phyloP scores from a whole-genome alignment of 495 filamentous ascomycete genomes.

The Talaromyces stipitatus region DNA sequence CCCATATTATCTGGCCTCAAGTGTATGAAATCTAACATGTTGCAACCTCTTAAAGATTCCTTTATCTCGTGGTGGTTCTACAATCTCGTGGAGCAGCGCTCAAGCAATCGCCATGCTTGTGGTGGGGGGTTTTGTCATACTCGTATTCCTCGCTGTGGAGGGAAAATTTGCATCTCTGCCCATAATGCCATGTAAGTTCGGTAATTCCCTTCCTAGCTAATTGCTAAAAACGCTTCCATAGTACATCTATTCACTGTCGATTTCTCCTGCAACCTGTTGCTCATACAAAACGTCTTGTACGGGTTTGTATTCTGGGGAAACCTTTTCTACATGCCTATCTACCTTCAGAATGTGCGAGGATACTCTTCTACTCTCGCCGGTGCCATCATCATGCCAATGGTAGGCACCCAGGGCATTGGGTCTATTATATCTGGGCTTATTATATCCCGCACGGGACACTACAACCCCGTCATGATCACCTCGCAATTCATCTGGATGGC shows the following conservation, averaged over 20 bases:
- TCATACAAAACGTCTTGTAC: not conserved
- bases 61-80: slow-evolving; percentile 44
- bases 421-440: not conserved
- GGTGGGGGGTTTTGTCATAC: slow-evolving; percentile 32
- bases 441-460: not conserved
- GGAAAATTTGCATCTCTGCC: slow-evolving; percentile 30
- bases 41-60: slow-evolving; percentile 9
- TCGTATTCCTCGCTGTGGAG: slow-evolving; percentile 43
- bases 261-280: not conserved
- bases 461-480: not conserved
- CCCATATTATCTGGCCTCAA: not conserved
- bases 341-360: slow-evolving; percentile 33
- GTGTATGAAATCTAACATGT: not conserved
- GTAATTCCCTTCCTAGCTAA: not conserved
- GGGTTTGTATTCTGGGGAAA: slow-evolving; percentile 10
- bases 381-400: slow-evolving; percentile 30
- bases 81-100: slow-evolving; percentile 41
- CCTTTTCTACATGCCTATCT: slow-evolving; percentile 43
- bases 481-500: not conserved
- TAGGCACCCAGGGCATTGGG: slow-evolving; percentile 16
- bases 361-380: slow-evolving; percentile 26
- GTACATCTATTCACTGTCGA: not conserved
- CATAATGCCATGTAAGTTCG: slow-evolving; percentile 16
- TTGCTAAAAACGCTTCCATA: not conserved
- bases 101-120: slow-evolving; percentile 42